phyloP scores from a whole-genome alignment of 164 flowering plant species.

The Vitis rotundifolia region DNA sequence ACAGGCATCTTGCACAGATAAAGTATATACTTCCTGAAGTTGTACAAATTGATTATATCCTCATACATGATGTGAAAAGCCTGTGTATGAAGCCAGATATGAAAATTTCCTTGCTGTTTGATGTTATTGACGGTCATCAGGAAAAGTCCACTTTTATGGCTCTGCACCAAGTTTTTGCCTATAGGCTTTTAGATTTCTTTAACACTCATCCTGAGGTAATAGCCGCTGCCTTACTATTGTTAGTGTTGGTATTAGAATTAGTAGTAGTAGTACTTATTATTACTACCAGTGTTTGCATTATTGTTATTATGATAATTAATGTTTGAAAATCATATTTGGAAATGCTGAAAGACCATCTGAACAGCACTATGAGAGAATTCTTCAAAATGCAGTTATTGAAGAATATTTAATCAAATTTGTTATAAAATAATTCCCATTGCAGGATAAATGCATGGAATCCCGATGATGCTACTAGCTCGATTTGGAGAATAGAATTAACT shows the following conservation, averaged over 20 bases:
- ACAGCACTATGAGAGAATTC: no score
- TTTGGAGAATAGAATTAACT: no score
- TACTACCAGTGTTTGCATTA: no score
- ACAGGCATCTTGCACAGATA: conserved; percentile 64
- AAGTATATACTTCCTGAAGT: conserved; percentile 73
- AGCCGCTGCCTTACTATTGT: background rate
- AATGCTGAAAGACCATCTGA: no score
- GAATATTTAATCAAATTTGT: no score
- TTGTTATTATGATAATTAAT: no score
- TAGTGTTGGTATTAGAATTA: no score
- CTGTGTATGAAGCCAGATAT: conserved; percentile 69
- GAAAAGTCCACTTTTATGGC: conserved; percentile 44
- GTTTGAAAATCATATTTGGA: no score
- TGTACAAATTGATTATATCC: conserved; percentile 51
- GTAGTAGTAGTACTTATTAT: no score
- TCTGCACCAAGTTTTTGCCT: conserved; percentile 42
- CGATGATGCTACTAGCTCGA: background rate
- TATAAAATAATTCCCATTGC: no score
- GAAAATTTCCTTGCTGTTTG: conserved; percentile 42
- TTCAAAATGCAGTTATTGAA: no score
- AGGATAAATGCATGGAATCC: no score
- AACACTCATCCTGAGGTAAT: conserved; percentile 54
- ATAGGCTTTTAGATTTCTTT: conserved; percentile 43
- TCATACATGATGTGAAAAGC: conserved; percentile 54
- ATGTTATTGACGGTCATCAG: conserved; percentile 36